Conservation (phyloP, 306 rosid species). For the Casuarina glauca region DNA sequence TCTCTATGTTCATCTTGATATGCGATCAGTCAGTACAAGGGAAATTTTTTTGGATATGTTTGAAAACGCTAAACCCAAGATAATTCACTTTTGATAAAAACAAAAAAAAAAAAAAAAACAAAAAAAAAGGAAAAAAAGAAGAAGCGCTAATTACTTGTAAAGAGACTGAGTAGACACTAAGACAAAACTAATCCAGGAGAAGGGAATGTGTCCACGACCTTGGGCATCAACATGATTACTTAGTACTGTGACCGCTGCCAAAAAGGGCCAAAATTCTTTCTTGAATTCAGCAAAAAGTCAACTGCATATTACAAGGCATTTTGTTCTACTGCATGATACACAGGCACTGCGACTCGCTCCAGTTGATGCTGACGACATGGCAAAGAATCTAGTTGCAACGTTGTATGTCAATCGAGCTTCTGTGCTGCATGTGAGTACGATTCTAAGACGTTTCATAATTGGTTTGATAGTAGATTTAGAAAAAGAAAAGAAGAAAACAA, state of each 20-base stretch:
- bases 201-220: background rate
- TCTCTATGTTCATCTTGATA: background rate
- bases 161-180: background rate
- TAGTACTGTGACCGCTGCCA: background rate
- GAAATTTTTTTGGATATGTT: background rate
- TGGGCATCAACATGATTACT: background rate
- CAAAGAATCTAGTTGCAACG: conserved; percentile 58
- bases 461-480: too few relatives aligned
- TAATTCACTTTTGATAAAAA: too few relatives aligned
- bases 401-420: conserved; percentile 81
- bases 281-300: background rate
- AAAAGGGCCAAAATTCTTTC: background rate
- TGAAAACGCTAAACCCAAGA: background rate
- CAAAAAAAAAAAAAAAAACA: too few relatives aligned
- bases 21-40: background rate
- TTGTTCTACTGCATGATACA: conserved; percentile 19
- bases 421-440: conserved; percentile 63
- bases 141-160: too few relatives aligned
- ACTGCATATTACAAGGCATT: background rate
- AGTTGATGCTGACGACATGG: conserved; percentile 45
- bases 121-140: too few relatives aligned
- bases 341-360: conserved; percentile 85
- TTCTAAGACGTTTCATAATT: background rate
- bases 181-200: background rate
- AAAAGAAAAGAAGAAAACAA: too few relatives aligned